Evolutionary conservation across 2,329 filamentous ascomycete genomes (phyloP).

Genomic region (Periconia macrospinosa): DNA sequence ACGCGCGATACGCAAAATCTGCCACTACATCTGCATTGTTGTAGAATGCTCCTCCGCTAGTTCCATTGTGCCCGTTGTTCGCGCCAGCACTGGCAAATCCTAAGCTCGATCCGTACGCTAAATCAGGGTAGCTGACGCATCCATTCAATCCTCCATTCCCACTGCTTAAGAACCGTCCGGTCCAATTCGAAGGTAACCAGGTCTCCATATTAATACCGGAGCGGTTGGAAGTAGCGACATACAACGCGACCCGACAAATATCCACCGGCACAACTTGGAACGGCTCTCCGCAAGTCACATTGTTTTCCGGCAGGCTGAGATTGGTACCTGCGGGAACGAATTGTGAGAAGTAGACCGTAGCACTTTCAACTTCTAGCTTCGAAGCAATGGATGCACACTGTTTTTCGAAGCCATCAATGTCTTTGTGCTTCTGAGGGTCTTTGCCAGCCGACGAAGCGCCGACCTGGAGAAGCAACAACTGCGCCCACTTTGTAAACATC

Average conservation of each 20-base stretch:
- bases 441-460: neutral
- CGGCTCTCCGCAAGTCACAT: slow-evolving; percentile 42
- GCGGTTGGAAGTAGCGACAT: slow-evolving; percentile 43
- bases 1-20: slow-evolving; percentile 51
- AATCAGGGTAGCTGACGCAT: slow-evolving; percentile 43
- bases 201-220: slow-evolving; percentile 49
- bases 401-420: slow-evolving; percentile 1
- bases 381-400: slow-evolving; percentile 32
- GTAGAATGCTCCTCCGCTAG: slow-evolving; percentile 50
- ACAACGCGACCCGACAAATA: slow-evolving; percentile 45
- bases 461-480: neutral
- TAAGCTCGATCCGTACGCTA: slow-evolving; percentile 42
- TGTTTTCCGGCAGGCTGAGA: slow-evolving; percentile 41
- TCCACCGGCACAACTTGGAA: slow-evolving; percentile 38
- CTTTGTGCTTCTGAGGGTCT: neutral
- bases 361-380: slow-evolving; percentile 34
- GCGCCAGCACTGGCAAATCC: slow-evolving; percentile 46
- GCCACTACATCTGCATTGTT: slow-evolving; percentile 45
- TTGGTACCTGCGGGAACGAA: slow-evolving; percentile 47
- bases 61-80: slow-evolving; percentile 50
- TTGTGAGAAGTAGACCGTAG: slow-evolving; percentile 41
- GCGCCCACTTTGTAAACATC: slow-evolving; percentile 1
- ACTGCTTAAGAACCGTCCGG: slow-evolving; percentile 36
- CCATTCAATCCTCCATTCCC: slow-evolving; percentile 48
- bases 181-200: slow-evolving; percentile 48